Percentiles rank a stretch among this genome's conserved stretches.
phyloP scores from a whole-genome alignment of 1,284 basidiomycete species.

The Apiotrichum mycotoxinovorans region DNA sequence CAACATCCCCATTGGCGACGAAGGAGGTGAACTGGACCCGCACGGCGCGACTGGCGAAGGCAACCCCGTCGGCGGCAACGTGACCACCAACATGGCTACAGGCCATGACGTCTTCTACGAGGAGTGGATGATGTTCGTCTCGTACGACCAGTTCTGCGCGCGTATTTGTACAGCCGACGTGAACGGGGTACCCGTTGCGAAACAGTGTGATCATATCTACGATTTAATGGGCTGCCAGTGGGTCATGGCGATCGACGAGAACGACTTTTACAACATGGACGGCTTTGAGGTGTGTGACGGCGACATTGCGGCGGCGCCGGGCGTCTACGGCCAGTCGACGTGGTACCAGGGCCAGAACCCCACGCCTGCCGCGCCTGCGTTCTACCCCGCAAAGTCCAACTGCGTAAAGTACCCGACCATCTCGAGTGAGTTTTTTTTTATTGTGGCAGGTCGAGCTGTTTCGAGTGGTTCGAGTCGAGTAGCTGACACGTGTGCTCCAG shows the following conservation, averaged over 20 bases:
- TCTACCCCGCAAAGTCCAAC: slow-evolving; percentile 46
- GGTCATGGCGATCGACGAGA: slow-evolving; percentile 48
- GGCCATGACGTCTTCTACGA: slow-evolving; percentile 54
- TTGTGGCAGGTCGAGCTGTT: too few species aligned
- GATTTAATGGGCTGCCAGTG: slow-evolving; percentile 52
- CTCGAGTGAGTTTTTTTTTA: slow-evolving; percentile 17
- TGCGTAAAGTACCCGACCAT: slow-evolving; percentile 46
- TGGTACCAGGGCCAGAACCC: slow-evolving; percentile 46
- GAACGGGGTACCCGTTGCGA: slow-evolving; percentile 37
- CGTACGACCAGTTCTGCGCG: slow-evolving; percentile 50
- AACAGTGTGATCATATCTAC: slow-evolving; percentile 47
- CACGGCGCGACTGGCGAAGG: slow-evolving; percentile 53
- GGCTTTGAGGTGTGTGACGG: slow-evolving; percentile 49
- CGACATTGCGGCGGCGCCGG: slow-evolving; percentile 49
- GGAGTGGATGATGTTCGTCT: slow-evolving; percentile 54
- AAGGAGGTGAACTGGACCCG: slow-evolving; percentile 55
- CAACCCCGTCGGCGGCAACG: slow-evolving; percentile 57
- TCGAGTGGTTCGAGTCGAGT: too few species aligned
- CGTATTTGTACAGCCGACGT: slow-evolving; percentile 50
- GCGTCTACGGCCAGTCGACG: slow-evolving; percentile 47
- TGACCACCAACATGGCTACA: slow-evolving; percentile 52
- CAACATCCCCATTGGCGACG: slow-evolving; percentile 49
- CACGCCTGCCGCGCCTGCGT: slow-evolving; percentile 35
- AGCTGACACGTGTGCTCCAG: not conserved
- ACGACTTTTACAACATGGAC: slow-evolving; percentile 46